Evolutionary conservation across 2,329 filamentous ascomycete species (phyloP).

Genomic region (Sarocladiaceae sp.): DNA sequence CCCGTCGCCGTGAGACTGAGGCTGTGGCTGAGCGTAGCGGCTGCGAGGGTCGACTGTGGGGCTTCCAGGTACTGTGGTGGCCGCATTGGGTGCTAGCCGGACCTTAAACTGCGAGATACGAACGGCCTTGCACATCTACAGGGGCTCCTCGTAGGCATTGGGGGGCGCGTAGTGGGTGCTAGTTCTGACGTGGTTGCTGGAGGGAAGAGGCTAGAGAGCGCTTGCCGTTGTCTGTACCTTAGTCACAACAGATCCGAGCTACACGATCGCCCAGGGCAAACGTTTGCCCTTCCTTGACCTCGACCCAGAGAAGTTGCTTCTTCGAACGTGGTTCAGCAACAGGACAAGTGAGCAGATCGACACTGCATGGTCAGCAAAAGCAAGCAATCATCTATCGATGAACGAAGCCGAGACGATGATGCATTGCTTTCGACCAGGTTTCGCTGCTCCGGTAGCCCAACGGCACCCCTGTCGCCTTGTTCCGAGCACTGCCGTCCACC

Average conservation of each 20-base stretch:
- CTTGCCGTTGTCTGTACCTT: background rate
- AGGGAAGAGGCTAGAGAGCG: conserved; percentile 3
- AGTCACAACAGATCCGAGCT: too few relatives aligned
- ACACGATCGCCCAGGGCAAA: too few relatives aligned
- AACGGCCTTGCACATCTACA: too few relatives aligned
- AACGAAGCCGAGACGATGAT: background rate
- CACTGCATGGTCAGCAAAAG: background rate
- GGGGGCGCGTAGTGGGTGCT: too few relatives aligned
- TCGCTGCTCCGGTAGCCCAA: background rate
- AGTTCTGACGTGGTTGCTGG: background rate
- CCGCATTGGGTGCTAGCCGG: background rate
- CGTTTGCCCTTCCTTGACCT: too few relatives aligned
- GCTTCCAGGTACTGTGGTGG: background rate
- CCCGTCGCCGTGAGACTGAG: conserved; percentile 8
- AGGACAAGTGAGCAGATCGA: too few relatives aligned
- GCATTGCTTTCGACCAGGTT: background rate
- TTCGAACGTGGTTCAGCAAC: too few relatives aligned
- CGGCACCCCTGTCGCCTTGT: conserved; percentile 1
- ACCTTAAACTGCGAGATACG: background rate
- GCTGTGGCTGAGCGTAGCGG: background rate
- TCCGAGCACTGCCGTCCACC: background rate
- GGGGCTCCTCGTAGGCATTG: too few relatives aligned
- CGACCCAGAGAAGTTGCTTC: too few relatives aligned
- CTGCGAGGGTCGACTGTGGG: background rate
- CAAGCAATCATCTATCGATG: background rate